Evolutionary conservation across 2,329 filamentous ascomycete genomes (phyloP), one percentile per base, ranked within the genome.

Genomic region (Colletotrichum shisoi): DNA sequence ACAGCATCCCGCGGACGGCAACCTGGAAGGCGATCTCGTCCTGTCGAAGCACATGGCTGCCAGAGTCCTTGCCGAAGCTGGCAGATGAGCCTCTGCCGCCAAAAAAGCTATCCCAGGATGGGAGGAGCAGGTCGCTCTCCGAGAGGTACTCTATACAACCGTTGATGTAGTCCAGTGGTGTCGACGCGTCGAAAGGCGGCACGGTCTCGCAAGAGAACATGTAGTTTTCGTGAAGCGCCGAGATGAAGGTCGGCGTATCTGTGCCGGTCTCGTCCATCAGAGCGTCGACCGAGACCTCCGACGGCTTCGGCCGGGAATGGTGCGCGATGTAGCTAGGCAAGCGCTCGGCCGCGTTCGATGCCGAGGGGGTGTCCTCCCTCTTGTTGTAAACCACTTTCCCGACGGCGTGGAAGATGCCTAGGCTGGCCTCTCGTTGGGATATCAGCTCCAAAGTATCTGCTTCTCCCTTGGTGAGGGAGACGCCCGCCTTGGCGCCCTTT

Each of bases 361-460:
- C 71, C 13, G 83, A 78, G 4, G 78, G 77, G 52, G 69, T 75
- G 34, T 90, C 87, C 24, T 91, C 85, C 52, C 95, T 87, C 76
- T 97, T 99, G 80, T 99, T 99, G 80, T 98, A 96, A 0, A 98
- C 89, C 2, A 99, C 92, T 75, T 95, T 97, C 3, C 94, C 95
- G 13, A 98, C 91, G 0, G 95, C 93, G 76, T 99, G 95, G 74
- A 99, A 99, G 57, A 99, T 93, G 1, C 94, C 95, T 3, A 99
- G 82, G 70, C 90, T 97, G 17, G 91, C 90, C 79, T 98, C 95
- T 63, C 95, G 87, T 73, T 94, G 92, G 0, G 91, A 93, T 24
- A 98, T 87, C 67, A 95, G 81, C 73, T 93, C 88, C 11, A 98
- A 78, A 5, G 89, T 94, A 70, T 96, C 90, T 66, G 87, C 83